Evolutionary conservation across 225 moss, liverwort and hornwort species (phyloP), one percentile per base, ranked within the genome.

Genomic region (Physcomitrellopsis africana): DNA sequence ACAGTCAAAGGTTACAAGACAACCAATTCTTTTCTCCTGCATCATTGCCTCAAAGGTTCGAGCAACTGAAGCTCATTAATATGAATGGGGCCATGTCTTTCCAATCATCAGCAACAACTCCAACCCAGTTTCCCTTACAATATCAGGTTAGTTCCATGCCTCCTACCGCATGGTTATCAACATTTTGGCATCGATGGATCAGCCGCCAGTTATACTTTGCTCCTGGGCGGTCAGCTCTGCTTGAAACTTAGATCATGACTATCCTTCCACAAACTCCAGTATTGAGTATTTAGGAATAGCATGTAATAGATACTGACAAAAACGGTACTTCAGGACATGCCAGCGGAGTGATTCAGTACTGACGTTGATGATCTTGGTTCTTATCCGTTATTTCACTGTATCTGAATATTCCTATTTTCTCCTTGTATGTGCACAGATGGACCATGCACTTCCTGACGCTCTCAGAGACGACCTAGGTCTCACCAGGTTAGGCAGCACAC

Each of bases 91-190:
- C 51, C 52, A 74, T 19, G 7, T 56, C 74, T 65, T 45, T 29
- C 65, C 78, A 77, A 54, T 80, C 22, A 70, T 67, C 82, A 51
- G 32, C 80, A 60, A 48, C 74, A 72, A 22, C 57, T 19, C 48
- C 69, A 46, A 69, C 67, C 63, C 70, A 76, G 20, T 79, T 79
- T 58, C 81, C 79, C 42, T 87, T 19, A 44, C 72, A 77, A 61
- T 79, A 81, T 51, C 81, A 86, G 86, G 86, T 84, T 47, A 70
- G 22, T 77, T 69, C 20, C 53, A 52, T 60, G 10, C 76, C 57
- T 65, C 10, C 26, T 62, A 27, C 19, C 48, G 26, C 67, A 11
- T 16, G 59, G 45, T 60, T 44, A 45, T 53, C 14, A 58, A 23
- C 20, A 53, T 18, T 41, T 58, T 41, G 56, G 57, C 49, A 53